Evolutionary conservation across 2,329 filamentous ascomycete species (phyloP), one percentile per base, ranked within the genome.

Genomic region (Didymellaceae sp.): DNA sequence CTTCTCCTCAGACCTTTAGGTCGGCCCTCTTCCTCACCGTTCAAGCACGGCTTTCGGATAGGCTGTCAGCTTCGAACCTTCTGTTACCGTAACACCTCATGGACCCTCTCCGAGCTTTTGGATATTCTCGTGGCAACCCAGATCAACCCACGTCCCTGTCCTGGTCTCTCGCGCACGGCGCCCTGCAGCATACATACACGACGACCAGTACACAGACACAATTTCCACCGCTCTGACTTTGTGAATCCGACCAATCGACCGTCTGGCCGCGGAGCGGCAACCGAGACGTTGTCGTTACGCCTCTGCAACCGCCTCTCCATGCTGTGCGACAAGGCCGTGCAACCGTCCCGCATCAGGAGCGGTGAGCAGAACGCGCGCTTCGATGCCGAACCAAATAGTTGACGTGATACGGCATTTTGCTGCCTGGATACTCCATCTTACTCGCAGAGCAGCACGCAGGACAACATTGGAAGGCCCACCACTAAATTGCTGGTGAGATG

Each of bases 51-150:
- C 26, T 40, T 25, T 41, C 31, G 42, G 42, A 14, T 17, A 30
- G 32, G 18, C 22, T 32, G 9, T 35, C 11, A 11, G 24, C 20
- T 46, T 52, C 42, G 31, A 42, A 42, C 25, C 24, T 52, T 45
- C 48, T 38, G 48, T 52, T 52, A 46, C 45, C 45, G 45, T 43
- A 42, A 13, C 39, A 49, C 42, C 14, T 41, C 37, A 13, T 17
- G 25, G 25, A 13, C 32, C 20, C 20, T 22, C 13, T 39, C 38
- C 42, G 38, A 21, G 25, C 18, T 13, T 34, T 17, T 42, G 48
- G 48, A 43, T 7, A 30, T 46, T 52, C 48, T 52, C 48, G 42
- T 52, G 48, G 48, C 42, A 52, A 38, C 48, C 48, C 31, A 26
- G 48, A 20, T 22, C 25, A 16, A 18, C 25, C 25, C 16, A 17